Percentiles rank a stretch among this genome's conserved stretches.
These are phyloP conservation scores for Dimargaris cristalligena DNA, from an alignment of 192 early-diverging fungal species.

Conservation along the genomic window DNA sequence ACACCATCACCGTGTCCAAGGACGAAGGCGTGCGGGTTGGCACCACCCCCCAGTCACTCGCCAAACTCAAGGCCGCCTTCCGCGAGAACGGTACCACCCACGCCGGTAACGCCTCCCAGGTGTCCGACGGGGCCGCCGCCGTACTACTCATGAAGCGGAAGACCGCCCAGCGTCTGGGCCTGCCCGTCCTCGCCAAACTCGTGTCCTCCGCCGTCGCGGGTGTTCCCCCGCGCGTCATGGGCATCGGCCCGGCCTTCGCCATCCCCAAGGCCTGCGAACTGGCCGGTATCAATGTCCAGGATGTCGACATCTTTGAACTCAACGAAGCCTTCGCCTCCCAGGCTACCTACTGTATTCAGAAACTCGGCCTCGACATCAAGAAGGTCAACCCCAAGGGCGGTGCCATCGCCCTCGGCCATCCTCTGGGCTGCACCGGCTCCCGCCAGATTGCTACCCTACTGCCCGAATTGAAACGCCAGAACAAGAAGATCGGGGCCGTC, in stretches of 20 bases:
- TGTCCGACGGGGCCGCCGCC: constrained; percentile 93
- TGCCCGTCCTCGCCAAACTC: constrained; percentile 76
- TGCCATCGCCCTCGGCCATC: constrained; percentile 96
- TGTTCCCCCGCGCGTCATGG: constrained; percentile 89
- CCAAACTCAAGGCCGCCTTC: constrained; percentile 83
- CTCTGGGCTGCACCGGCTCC: constrained; percentile 83
- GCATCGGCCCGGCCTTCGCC: constrained; percentile 87
- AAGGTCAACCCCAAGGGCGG: constrained; percentile 98
- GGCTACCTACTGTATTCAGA: constrained; percentile 79
- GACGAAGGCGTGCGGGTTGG: constrained; percentile 86
- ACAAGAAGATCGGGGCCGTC: constrained; percentile 70
- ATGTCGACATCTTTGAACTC: constrained; percentile 81
- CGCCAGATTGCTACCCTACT: constrained; percentile 92
- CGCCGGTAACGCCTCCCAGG: constrained; percentile 93
- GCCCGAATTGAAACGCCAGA: constrained; percentile 74
- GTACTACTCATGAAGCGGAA: constrained; percentile 89
- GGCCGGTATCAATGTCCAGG: constrained; percentile 51
- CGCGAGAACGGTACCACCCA: constrained; percentile 68
- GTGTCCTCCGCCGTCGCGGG: constrained; percentile 75
- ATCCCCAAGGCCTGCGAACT: constrained; percentile 77
- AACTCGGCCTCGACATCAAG: constrained; percentile 65
- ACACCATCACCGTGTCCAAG: constrained; percentile 47
- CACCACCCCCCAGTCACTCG: constrained; percentile 60
- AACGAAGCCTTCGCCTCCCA: constrained; percentile 99
- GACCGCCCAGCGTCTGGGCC: constrained; percentile 68